Conservation (phyloP, 2,329 filamentous ascomycete genomes). For the Colletotrichum sp. region DNA sequence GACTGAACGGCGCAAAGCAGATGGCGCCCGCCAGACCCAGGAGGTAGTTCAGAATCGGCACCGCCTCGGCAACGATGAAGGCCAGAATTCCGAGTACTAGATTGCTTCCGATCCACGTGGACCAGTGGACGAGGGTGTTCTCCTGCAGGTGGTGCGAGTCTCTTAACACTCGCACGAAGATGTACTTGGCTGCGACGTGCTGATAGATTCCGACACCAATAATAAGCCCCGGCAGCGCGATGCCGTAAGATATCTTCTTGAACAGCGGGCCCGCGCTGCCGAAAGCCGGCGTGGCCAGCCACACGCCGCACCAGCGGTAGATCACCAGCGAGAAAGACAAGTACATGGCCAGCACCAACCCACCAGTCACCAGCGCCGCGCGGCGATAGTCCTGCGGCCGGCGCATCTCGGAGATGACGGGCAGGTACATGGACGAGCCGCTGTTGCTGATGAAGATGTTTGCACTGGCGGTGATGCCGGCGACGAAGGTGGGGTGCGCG, state of each 20-base stretch:
- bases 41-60: slow-evolving; percentile 58
- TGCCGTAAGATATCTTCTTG: slow-evolving; percentile 54
- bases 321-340: neutral
- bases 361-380: neutral
- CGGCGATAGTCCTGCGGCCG: neutral
- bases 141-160: slow-evolving; percentile 49
- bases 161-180: slow-evolving; percentile 54
- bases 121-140: slow-evolving; percentile 51
- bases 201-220: slow-evolving; percentile 53
- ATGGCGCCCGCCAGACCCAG: slow-evolving; percentile 48
- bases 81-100: slow-evolving; percentile 48
- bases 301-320: slow-evolving; percentile 53
- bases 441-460: slow-evolving; percentile 43
- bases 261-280: slow-evolving; percentile 46
- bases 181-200: slow-evolving; percentile 55
- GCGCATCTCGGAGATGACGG: slow-evolving; percentile 56
- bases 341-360: neutral
- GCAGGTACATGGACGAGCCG: slow-evolving; percentile 55
- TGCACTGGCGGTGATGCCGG: slow-evolving; percentile 30
- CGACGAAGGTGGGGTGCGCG: slow-evolving; percentile 25
- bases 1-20: slow-evolving; percentile 31
- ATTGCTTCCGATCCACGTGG: slow-evolving; percentile 49
- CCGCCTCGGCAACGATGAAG: slow-evolving; percentile 46
- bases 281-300: slow-evolving; percentile 51
- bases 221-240: slow-evolving; percentile 54